phyloP scores from a whole-genome alignment of 176 grass and related monocot species.

The Eleusine indica region DNA sequence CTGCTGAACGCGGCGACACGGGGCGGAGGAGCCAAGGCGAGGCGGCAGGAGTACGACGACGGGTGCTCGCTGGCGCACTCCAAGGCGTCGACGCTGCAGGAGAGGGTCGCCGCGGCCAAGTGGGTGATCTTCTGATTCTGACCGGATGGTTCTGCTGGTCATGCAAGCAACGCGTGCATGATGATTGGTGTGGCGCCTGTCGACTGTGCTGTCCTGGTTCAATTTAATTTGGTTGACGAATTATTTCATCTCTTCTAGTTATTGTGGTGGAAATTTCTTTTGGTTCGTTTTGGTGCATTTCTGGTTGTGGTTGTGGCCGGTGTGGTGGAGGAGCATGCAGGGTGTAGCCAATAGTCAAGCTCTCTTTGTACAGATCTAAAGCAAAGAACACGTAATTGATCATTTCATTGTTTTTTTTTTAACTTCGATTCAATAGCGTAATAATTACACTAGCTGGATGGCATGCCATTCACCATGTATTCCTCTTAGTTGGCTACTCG shows the following conservation, averaged over 20 bases:
- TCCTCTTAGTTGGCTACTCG: neutral
- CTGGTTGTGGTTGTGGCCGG: neutral
- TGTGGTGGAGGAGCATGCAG: neutral
- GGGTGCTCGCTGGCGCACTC: conserved; percentile 54
- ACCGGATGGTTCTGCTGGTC: neutral
- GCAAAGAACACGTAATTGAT: neutral
- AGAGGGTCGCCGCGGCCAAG: conserved; percentile 52
- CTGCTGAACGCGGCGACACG: conserved; percentile 54
- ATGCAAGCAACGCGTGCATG: conserved; percentile 9
- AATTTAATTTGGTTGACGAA: neutral
- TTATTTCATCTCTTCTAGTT: conserved; percentile 9
- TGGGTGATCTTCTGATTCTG: conserved; percentile 65
- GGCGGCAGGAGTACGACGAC: conserved; percentile 22
- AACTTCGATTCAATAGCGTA: too few species aligned
- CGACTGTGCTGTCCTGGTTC: neutral
- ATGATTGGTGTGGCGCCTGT: neutral
- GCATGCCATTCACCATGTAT: neutral
- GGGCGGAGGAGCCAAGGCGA: conserved; percentile 15
- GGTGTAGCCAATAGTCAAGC: neutral
- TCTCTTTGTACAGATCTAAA: conserved; percentile 31
- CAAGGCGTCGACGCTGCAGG: conserved; percentile 44
- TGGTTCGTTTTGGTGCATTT: neutral
- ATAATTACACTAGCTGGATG: too few species aligned
- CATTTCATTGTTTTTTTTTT: neutral
- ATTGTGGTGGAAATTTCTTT: neutral